Evolutionary conservation across 2,329 filamentous ascomycete species (phyloP).

Genomic region (Epichloe uncinata): DNA sequence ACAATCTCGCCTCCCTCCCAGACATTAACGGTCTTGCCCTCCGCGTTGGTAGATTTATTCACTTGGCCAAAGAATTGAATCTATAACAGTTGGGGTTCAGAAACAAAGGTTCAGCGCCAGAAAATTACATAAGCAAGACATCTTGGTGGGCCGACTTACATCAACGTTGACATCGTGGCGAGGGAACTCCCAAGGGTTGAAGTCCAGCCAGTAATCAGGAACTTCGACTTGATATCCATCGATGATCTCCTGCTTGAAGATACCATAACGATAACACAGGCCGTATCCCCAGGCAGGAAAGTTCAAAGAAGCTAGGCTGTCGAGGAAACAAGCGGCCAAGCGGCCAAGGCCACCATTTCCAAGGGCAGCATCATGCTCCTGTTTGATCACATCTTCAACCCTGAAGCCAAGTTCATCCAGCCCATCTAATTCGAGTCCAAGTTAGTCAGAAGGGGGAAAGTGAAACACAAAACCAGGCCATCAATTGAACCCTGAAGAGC

Average conservation of each 20-base stretch:
- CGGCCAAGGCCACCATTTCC: constrained; percentile 93
- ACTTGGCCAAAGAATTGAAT: constrained; percentile 93
- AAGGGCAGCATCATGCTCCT: constrained; percentile 92
- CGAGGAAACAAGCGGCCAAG: constrained; percentile 90
- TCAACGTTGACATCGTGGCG: constrained; percentile 91
- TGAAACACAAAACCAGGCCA: background rate
- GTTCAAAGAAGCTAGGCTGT: constrained; percentile 88
- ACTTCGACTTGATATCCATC: constrained; percentile 97
- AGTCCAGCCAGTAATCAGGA: constrained; percentile 97
- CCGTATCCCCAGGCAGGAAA: constrained; percentile 97
- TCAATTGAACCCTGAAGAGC: background rate
- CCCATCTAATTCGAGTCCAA: constrained; percentile 48
- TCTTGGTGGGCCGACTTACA: constrained; percentile 26
- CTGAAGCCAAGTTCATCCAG: constrained; percentile 85
- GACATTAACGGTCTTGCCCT: constrained; percentile 58
- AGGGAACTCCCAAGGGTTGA: constrained; percentile 98
- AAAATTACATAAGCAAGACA: background rate
- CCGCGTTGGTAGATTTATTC: constrained; percentile 57
- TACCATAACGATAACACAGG: constrained; percentile 86
- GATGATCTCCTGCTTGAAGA: constrained; percentile 99
- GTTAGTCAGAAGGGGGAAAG: background rate
- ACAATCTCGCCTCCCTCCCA: constrained; percentile 96
- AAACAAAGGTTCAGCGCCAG: background rate
- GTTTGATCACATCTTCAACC: constrained; percentile 86
- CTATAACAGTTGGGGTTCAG: constrained; percentile 14